Base-by-base conservation (phyloP, 2,329 filamentous ascomycete genomes). In the Paraconiothyrium brasiliense region DNA sequence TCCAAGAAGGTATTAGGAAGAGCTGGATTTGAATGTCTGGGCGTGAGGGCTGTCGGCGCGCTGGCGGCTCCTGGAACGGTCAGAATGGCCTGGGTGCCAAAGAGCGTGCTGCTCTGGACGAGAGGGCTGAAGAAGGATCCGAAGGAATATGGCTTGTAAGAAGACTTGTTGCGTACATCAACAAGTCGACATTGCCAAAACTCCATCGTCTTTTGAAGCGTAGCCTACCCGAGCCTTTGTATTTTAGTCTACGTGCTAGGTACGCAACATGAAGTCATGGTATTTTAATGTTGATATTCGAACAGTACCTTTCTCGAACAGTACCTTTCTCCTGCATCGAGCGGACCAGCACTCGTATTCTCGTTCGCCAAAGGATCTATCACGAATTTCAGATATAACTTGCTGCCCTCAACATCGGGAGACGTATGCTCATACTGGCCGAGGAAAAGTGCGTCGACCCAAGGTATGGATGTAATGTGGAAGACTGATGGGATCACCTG, bases 61-160 rank as follows among this genome's bases (percentile, higher is more conserved):
- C 32, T 44, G 13, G n/a, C 2, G 35, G 44, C 14, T 22, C 11
- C 11, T 11, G 51, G 22, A 32, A 1, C 4, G 8, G 16, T 54
- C 16, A 16, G 2, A 2, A 22, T 20, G 10, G 20, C 3, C 4
- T 3, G n/a, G 20, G 20, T n/a, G 11, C 35, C 14, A 43, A 11
- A 13, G 10, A 41, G 10, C 14, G 10, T 54, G 37, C 22, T 54
- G 22, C 37, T 44, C 2, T 54, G 51, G 51, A 32, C 24, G 6
- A 43, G 51, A 20, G 51, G 51, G 3, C 14, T 54, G 37, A 43
- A 54, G 37, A 44, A 44, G 13, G 51, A 54, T 32, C 24, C 24
- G 7, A 54, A 43, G 37, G 51, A 54, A 20, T 54, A 54, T 43
- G 51, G 51, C 4, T 35, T 54, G 16, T 44, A n/a, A 44, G 6